A percentile compares a stretch with the other conserved stretches of the same genome.
Conservation (phyloP, 2,329 filamentous ascomycete species). For the Monilinia fructigena region DNA sequence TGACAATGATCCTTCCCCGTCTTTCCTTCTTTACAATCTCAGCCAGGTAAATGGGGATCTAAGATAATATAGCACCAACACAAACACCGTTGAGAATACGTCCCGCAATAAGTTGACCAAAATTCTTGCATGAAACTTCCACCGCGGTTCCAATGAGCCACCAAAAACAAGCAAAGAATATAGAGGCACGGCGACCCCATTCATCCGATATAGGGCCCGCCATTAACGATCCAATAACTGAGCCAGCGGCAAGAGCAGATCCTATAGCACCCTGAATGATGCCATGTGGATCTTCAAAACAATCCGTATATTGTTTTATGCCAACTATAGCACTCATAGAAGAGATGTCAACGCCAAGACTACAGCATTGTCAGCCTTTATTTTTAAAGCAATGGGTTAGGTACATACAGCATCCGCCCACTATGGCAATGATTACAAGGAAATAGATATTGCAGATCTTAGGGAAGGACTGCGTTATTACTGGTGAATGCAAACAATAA, state of each 20-base stretch:
- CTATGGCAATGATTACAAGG: conserved; percentile 26
- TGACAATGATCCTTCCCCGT: conserved; percentile 64
- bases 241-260: conserved; percentile 65
- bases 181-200: conserved; percentile 49
- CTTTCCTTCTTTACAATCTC: conserved; percentile 58
- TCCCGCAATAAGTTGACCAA: conserved; percentile 53
- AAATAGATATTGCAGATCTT: conserved; percentile 31
- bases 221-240: conserved; percentile 61
- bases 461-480: conserved; percentile 19
- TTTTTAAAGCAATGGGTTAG: background rate
- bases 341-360: conserved; percentile 51
- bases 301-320: conserved; percentile 49
- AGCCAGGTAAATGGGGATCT: conserved; percentile 65
- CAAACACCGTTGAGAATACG: conserved; percentile 64
- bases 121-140: conserved; percentile 14
- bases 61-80: conserved; percentile 63
- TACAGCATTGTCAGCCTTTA: background rate
- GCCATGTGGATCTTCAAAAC: conserved; percentile 44
- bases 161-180: conserved; percentile 28
- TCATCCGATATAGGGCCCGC: conserved; percentile 58
- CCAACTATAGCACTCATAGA: conserved; percentile 57
- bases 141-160: conserved; percentile 20
- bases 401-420: conserved; percentile 26
- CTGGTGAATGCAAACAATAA: conserved; percentile 25
- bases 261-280: conserved; percentile 46